Conservation (phyloP, 768 basidiomycete species). For the Leccinum longicurvipes region DNA sequence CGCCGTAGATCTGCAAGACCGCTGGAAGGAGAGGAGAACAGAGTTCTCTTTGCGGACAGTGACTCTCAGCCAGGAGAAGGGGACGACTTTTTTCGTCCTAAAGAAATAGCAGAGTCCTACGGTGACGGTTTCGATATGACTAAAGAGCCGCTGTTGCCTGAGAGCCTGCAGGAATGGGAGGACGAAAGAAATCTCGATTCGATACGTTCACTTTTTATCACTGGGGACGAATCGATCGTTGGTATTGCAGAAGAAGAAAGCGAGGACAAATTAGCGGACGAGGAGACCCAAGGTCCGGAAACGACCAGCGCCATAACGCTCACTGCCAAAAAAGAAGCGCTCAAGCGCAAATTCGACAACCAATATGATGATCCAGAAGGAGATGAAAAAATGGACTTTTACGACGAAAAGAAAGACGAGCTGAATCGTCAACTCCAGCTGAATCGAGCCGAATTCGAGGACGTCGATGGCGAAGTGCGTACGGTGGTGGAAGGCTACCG, state of each 20-base stretch:
- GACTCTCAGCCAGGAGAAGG: constrained; percentile 68
- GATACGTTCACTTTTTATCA: constrained; percentile 87
- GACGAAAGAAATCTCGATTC: constrained; percentile 83
- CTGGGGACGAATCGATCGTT: constrained; percentile 46
- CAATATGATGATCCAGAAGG: constrained; percentile 90
- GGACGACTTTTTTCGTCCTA: constrained; percentile 69
- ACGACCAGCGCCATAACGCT: constrained; percentile 50
- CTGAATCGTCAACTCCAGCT: constrained; percentile 80
- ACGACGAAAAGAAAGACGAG: constrained; percentile 88
- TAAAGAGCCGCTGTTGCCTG: constrained; percentile 53
- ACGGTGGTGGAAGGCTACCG: constrained; percentile 86
- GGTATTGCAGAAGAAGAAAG: constrained; percentile 40
- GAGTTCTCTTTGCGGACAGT: constrained; percentile 67
- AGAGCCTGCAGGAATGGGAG: constrained; percentile 71
- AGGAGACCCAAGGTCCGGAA: constrained; percentile 30
- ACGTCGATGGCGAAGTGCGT: constrained; percentile 71
- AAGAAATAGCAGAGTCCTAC: constrained; percentile 36
- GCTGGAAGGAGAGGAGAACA: constrained; percentile 34
- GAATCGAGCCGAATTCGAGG: constrained; percentile 83
- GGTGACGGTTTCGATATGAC: constrained; percentile 64
- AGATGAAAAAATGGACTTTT: constrained; percentile 79
- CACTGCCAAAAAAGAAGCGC: constrained; percentile 81
- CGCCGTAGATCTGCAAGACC: constrained; percentile 40
- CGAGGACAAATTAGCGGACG: constrained; percentile 39
- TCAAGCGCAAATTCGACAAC: constrained; percentile 95